These are phyloP conservation scores for Gnomoniopsis sp. DNA, from an alignment of 2,329 filamentous ascomycete species.

Conservation along the genomic window DNA sequence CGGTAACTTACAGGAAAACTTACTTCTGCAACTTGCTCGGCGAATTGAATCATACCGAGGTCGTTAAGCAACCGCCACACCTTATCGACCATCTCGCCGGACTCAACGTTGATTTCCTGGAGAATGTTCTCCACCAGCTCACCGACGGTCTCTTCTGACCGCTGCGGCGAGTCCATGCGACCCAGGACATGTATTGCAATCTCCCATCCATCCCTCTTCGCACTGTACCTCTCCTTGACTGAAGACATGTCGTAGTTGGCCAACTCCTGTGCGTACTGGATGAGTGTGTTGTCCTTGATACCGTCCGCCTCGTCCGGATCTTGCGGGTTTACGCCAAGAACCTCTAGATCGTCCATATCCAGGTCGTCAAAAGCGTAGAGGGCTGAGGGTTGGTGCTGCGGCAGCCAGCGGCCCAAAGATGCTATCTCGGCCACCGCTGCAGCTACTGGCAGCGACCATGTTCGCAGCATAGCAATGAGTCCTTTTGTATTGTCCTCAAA, in stretches of 20 bases:
- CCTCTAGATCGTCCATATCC: constrained; percentile 79
- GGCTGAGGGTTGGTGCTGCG: constrained; percentile 50
- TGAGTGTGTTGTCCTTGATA: constrained; percentile 75
- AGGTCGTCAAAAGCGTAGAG: constrained; percentile 62
- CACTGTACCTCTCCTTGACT: constrained; percentile 26
- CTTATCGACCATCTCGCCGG: constrained; percentile 72
- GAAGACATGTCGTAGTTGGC: constrained; percentile 50
- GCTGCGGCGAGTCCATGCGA: constrained; percentile 69
- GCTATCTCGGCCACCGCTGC: constrained; percentile 80
- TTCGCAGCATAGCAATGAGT: constrained; percentile 68
- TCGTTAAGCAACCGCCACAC: constrained; percentile 75
- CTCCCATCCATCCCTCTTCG: constrained; percentile 76
- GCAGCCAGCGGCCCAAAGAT: constrained; percentile 79
- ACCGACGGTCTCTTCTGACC: constrained; percentile 70
- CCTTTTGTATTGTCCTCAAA: constrained; percentile 81
- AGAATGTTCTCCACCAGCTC: constrained; percentile 68
- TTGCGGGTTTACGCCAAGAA: constrained; percentile 65
- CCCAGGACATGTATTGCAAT: constrained; percentile 79
- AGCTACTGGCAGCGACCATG: constrained; percentile 78
- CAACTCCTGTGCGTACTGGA: constrained; percentile 69
- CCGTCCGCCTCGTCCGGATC: constrained; percentile 59
- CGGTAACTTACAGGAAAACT: constrained; percentile 31
- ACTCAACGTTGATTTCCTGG: constrained; percentile 58
- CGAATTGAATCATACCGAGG: constrained; percentile 74
- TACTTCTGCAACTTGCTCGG: constrained; percentile 80